Base-by-base conservation (phyloP, 2,329 filamentous ascomycete genomes). In the Dothideomycetes sp. region DNA sequence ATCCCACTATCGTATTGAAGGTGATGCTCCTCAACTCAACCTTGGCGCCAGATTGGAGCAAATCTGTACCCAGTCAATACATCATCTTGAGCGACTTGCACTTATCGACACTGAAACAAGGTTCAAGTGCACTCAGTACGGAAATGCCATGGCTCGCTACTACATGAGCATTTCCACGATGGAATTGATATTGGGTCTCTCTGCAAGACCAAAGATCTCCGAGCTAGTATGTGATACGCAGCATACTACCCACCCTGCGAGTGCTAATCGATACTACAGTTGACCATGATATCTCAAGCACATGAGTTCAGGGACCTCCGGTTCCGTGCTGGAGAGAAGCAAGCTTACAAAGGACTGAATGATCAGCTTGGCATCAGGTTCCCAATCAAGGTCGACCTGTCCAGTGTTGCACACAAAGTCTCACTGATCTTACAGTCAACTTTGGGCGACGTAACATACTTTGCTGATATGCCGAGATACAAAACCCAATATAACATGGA, bases 151-250 rank as follows among this genome's bases (percentile, higher is more conserved):
- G 85, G 82, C 84, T 30, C 74, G 77, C 33, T 93, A 89, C 56
- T 89, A 85, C 63, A 67, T 91, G 3, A 76, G 76, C 16, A 88
- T 88, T 50, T 72, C 81, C 25, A 91, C 84, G 0, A 93, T 91
- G 84, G 80, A 78, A 50, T 58, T 68, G 1, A 67, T 93, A 11
- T 62, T 89, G 30, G 65, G 65, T 0, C 66, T 91, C 38, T 71
- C 74, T n/a, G 59, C 64, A 1, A 73, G 70, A 28, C 71, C 79
- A 0, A 75, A 71, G 6, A 66, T 80, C 5, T 78, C 78, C 20
- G 73, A 84, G 30, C 77, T 89, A 51, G 82, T 86, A 63, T 64
- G 77, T 62, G 2, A 2, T 4, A 61, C 2, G 2, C 2, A 23
- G 17, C 7, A 16, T 24, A 4, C 7, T 12, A 6, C 6, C 7